Base-by-base conservation (phyloP, 2,329 filamentous ascomycete species). In the Tolypocladium amazonense region DNA sequence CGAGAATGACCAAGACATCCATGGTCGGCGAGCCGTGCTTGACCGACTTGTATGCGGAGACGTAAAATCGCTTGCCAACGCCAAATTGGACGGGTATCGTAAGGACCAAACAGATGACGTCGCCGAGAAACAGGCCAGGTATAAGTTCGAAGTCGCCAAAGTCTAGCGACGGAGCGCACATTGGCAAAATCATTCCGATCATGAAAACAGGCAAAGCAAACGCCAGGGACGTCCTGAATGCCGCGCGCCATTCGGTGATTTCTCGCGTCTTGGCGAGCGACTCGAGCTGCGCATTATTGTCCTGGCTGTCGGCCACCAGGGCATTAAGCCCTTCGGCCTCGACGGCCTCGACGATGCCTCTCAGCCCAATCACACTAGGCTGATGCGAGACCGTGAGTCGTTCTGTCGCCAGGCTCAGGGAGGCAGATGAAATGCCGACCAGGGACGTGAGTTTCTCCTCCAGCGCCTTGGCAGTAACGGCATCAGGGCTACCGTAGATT, bases 21-120 rank as follows among this genome's bases (percentile, higher is more conserved):
- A 99, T 99, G 1, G 94, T 99, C 0, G 94, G 93, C 6, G 92
- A 89, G 25, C 86, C 84, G 72, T 99, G 94, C 74, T 88, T 91
- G 66, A 99, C 72, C 1, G 92, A 96, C 72, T 95, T 96, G 76
- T 84, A 97, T n/a, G 93, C 92, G 33, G 91, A 94, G 61, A 88
- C 73, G 71, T 99, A 99, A 72, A 97, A 99, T 18, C 94, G 89
- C 74, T 87, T 92, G 64, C 94, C 94, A 68, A 99, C 90, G 65
- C 94, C 94, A 68, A 99, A 99, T 72, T 99, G 94, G 11, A 99
- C 88, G 38, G 94, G 94, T 66, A 96, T 85, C 14, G 94, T 97
- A 56, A 99, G 83, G 60, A 81, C 69, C 57, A 97, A 77, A 73
- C 92, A 97, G 58, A 96, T 75, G 12, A 97, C 71, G 69, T 99